phyloP scores from a whole-genome alignment of 805 yeast genomes.

The Lipomyces chichibuensis region DNA sequence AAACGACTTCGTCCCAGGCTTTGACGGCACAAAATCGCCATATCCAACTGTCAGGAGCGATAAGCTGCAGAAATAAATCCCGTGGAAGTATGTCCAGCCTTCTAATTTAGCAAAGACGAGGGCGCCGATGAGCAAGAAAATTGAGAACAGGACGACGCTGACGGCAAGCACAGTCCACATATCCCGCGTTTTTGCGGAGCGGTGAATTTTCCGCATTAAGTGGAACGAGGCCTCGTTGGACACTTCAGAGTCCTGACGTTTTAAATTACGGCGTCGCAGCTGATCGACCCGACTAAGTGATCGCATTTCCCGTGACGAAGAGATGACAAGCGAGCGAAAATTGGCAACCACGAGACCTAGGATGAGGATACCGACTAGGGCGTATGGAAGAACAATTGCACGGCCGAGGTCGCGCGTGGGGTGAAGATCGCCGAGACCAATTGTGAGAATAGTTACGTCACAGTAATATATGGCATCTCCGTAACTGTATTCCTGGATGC shows the following conservation, averaged over 20 bases:
- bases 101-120: constrained; percentile 62
- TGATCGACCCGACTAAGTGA: constrained; percentile 67
- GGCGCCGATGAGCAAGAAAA: constrained; percentile 77
- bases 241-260: constrained; percentile 27
- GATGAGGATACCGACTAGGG: constrained; percentile 69
- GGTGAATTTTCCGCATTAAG: constrained; percentile 57
- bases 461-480: constrained; percentile 76
- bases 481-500: constrained; percentile 53
- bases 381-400: constrained; percentile 63
- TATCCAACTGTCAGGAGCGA: constrained; percentile 83
- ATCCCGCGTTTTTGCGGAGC: constrained; percentile 41
- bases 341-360: constrained; percentile 75
- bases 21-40: constrained; percentile 70
- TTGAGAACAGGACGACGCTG: constrained; percentile 23
- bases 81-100: constrained; percentile 70
- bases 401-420: constrained; percentile 59
- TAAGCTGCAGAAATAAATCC: constrained; percentile 74
- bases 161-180: neutral
- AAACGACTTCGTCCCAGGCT: constrained; percentile 69
- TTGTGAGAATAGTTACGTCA: constrained; percentile 71
- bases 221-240: constrained; percentile 52
- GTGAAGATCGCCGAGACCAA: constrained; percentile 77
- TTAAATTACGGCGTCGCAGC: constrained; percentile 48
- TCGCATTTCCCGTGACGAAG: constrained; percentile 64
- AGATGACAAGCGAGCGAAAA: constrained; percentile 64